Conservation (phyloP, 495 filamentous ascomycete species). For the Letharia lupina region DNA sequence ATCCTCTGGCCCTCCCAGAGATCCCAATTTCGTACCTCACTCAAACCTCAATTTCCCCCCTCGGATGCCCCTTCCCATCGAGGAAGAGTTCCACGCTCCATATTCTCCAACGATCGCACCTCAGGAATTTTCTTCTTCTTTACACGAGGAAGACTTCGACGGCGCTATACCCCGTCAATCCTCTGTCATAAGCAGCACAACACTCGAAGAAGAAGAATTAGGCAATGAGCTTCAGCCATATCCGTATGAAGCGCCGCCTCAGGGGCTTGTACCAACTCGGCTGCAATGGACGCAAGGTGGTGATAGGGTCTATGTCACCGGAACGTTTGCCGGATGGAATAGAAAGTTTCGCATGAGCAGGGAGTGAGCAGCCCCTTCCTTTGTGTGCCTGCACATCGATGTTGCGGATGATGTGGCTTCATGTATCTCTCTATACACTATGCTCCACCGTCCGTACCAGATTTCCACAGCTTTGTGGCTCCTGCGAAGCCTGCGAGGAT, state of each 20-base stretch:
- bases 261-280: conserved; percentile 63
- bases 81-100: conserved; percentile 75
- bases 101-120: conserved; percentile 74
- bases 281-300: conserved; percentile 75
- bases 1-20: conserved; percentile 40
- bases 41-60: conserved; percentile 65
- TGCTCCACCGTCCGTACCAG: neutral
- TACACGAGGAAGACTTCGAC: conserved; percentile 36
- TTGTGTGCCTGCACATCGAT: conserved; percentile 17
- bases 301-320: conserved; percentile 89
- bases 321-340: conserved; percentile 93
- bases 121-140: conserved; percentile 37
- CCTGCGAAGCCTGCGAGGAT: neutral
- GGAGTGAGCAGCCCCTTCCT: conserved; percentile 51
- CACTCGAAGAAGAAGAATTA: conserved; percentile 70
- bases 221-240: conserved; percentile 58
- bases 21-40: conserved; percentile 43
- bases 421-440: conserved; percentile 4
- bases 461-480: neutral
- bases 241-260: conserved; percentile 46
- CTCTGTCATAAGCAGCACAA: conserved; percentile 60
- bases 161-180: conserved; percentile 48
- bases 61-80: conserved; percentile 82
- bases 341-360: conserved; percentile 78
- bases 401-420: neutral